Conservation (phyloP, 176 grass and related monocot species). For the Tuctoria greenei region DNA sequence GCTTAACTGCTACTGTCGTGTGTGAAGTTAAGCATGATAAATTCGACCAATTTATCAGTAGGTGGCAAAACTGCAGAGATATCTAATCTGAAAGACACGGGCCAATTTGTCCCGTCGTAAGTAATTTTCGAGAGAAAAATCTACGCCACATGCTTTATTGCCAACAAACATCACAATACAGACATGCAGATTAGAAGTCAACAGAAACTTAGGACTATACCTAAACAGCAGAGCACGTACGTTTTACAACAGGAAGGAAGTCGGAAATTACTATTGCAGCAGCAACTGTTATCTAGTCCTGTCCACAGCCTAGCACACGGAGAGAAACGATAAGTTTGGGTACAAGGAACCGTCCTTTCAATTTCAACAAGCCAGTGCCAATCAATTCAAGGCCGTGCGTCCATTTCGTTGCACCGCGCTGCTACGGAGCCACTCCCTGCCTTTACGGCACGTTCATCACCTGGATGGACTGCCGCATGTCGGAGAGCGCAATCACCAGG, state of each 20-base stretch:
- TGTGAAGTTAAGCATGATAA: not conserved
- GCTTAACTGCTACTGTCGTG: too few relatives aligned
- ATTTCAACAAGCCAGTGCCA: not conserved
- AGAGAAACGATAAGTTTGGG: not conserved
- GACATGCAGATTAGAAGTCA: not conserved
- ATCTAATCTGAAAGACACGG: not conserved
- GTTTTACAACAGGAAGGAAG: slow-evolving; percentile 28
- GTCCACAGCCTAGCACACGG: not conserved
- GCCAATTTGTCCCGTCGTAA: not conserved
- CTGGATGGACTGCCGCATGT: slow-evolving; percentile 98
- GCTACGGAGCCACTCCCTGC: not conserved
- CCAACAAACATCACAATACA: not conserved
- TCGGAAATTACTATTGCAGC: slow-evolving; percentile 28
- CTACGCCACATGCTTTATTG: not conserved
- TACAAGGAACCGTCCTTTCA: not conserved
- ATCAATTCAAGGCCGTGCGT: not conserved
- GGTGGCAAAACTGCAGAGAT: not conserved
- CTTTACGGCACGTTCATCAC: slow-evolving; percentile 87
- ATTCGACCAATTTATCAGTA: not conserved
- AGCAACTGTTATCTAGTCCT: slow-evolving; percentile 3
- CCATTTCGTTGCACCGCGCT: not conserved
- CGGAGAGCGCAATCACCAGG: slow-evolving; percentile 86
- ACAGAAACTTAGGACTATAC: not conserved
- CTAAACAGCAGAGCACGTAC: not conserved
- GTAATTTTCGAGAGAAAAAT: not conserved